Evolutionary conservation across 1,139 yeast genomes (phyloP).

Genomic region (Wickerhamomyces sp.): DNA sequence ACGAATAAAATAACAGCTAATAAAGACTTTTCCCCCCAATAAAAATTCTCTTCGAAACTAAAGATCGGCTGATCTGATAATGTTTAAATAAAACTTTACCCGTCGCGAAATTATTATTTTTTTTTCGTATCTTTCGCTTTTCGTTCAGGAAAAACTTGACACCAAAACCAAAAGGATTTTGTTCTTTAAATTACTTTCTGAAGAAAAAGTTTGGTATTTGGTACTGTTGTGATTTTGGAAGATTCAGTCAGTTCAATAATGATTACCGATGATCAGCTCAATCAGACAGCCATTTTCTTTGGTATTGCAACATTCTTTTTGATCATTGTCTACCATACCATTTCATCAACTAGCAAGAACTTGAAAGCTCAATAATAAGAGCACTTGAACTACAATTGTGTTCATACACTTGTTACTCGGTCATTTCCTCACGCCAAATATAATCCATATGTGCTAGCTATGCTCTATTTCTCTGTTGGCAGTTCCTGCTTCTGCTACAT

Average conservation of each 20-base stretch:
- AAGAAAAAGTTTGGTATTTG: no score
- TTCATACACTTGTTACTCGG: background rate
- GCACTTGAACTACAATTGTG: background rate
- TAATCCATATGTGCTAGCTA: background rate
- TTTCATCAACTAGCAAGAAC: conserved; percentile 29
- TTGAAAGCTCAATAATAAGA: conserved; percentile 8
- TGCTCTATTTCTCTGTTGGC: background rate
- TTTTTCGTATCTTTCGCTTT: background rate
- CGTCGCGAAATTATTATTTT: background rate
- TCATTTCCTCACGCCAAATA: no score
- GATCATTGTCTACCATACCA: conserved; percentile 64
- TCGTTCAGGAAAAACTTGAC: no score
- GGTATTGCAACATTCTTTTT: conserved; percentile 71
- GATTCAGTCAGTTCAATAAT: no score
- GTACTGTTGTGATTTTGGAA: no score
- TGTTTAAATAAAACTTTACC: background rate
- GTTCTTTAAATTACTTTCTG: no score
- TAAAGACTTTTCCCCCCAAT: background rate
- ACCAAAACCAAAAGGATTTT: background rate
- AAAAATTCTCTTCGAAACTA: background rate
- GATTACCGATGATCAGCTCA: conserved; percentile 81
- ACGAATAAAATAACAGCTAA: background rate
- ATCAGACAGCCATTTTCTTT: conserved; percentile 67
- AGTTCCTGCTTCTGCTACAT: background rate
- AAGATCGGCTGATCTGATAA: background rate